Conservation (phyloP, 306 rosid genomes). For the Spatholobus suberectus region DNA sequence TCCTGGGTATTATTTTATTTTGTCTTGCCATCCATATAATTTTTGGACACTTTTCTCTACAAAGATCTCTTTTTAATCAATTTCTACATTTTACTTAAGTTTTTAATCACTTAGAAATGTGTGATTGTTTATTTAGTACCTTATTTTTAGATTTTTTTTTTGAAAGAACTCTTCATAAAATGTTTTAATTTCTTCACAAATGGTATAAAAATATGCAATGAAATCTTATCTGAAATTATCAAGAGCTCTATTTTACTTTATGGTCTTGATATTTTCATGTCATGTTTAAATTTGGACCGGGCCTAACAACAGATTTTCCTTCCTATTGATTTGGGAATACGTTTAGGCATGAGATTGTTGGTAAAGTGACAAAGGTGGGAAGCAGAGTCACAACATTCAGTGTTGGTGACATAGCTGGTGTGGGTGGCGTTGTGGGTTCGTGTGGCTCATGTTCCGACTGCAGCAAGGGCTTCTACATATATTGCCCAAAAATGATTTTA, state of each 20-base stretch:
- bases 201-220: too few relatives aligned
- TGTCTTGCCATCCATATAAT: too few relatives aligned
- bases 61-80: too few relatives aligned
- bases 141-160: too few relatives aligned
- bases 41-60: too few relatives aligned
- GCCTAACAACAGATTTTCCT: neutral
- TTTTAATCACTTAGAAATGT: too few relatives aligned
- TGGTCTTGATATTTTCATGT: neutral
- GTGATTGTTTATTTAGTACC: too few relatives aligned
- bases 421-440: constrained; percentile 39
- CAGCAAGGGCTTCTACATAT: constrained; percentile 28
- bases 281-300: neutral
- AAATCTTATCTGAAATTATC: too few relatives aligned
- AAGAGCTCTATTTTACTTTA: neutral
- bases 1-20: constrained; percentile 49
- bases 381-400: constrained; percentile 40
- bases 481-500: constrained; percentile 49
- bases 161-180: too few relatives aligned
- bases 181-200: too few relatives aligned
- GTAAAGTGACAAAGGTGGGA: constrained; percentile 51
- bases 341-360: constrained; percentile 59
- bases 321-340: neutral
- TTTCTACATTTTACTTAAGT: too few relatives aligned
- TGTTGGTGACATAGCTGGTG: constrained; percentile 58
- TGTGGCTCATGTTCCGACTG: constrained; percentile 53